A percentile compares a stretch with the other conserved stretches of the same genome.
phyloP scores from a whole-genome alignment of 352 stramenopile species.

The Pythium phragmitis region DNA sequence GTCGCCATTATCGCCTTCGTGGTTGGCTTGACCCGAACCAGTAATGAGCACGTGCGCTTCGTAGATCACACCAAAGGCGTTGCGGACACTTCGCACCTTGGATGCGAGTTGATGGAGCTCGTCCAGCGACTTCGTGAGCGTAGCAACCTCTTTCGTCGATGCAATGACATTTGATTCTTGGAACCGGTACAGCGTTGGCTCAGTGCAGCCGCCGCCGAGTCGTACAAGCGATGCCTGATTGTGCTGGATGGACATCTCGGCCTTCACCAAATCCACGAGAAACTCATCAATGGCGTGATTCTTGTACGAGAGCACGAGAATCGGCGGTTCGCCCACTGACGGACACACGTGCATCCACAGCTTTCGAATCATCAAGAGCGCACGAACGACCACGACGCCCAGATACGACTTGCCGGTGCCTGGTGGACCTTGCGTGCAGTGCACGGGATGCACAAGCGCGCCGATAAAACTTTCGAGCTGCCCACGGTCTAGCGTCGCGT shows the following conservation, averaged over 20 bases:
- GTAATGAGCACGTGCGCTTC: slow-evolving; percentile 21
- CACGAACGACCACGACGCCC: slow-evolving; percentile 77
- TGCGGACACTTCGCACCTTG: slow-evolving; percentile 13
- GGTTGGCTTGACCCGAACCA: not conserved
- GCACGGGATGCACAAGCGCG: slow-evolving; percentile 74
- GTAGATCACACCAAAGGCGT: slow-evolving; percentile 23
- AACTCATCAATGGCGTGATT: slow-evolving; percentile 90
- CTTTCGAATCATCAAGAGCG: slow-evolving; percentile 70
- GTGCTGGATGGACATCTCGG: slow-evolving; percentile 35
- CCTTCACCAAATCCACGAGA: slow-evolving; percentile 67
- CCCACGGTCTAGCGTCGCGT: slow-evolving; percentile 61
- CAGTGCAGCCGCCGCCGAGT: slow-evolving; percentile 65
- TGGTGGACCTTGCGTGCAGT: slow-evolving; percentile 85
- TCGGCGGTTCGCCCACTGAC: slow-evolving; percentile 68
- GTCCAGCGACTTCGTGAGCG: slow-evolving; percentile 13
- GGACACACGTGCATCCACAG: slow-evolving; percentile 68
- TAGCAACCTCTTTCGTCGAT: slow-evolving; percentile 6
- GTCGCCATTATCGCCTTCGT: not conserved
- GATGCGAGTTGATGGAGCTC: slow-evolving; percentile 21
- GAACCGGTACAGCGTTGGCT: slow-evolving; percentile 50
- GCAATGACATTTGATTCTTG: slow-evolving; percentile 36
- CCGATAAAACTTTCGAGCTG: slow-evolving; percentile 76
- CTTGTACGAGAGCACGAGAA: slow-evolving; percentile 87
- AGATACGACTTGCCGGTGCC: slow-evolving; percentile 92
- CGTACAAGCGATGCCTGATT: slow-evolving; percentile 43